phyloP scores from a whole-genome alignment of 148 eudicot genomes.

The Camellia lanceoleosa region DNA sequence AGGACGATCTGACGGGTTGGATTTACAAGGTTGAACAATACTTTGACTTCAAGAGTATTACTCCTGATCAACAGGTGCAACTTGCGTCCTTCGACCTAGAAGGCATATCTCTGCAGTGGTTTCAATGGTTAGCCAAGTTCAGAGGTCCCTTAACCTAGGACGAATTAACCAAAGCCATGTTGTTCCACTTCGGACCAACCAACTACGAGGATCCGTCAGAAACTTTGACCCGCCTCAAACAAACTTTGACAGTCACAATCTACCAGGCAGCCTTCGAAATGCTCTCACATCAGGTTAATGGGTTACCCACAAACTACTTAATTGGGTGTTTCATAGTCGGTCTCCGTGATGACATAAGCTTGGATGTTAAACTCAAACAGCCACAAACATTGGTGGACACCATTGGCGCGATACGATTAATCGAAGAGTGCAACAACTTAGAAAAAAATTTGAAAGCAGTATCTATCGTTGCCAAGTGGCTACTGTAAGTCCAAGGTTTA shows the following conservation, averaged over 20 bases:
- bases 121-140: slow-evolving; percentile 8
- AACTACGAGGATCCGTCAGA: slow-evolving; percentile 13
- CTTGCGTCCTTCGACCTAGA: slow-evolving; percentile 17
- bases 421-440: slow-evolving; percentile 4
- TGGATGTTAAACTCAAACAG: slow-evolving; percentile 17
- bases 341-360: background rate
- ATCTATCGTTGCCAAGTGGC: too few relatives aligned
- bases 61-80: background rate
- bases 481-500: too few relatives aligned
- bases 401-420: background rate
- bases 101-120: slow-evolving; percentile 18
- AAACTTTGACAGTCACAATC: background rate
- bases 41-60: background rate
- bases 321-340: background rate
- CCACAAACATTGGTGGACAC: background rate
- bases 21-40: slow-evolving; percentile 5
- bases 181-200: slow-evolving; percentile 10
- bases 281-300: slow-evolving; percentile 1
- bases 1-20: slow-evolving; percentile 11
- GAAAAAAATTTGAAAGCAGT: background rate
- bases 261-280: slow-evolving; percentile 14
- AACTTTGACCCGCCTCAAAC: background rate
- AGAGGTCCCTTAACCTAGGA: slow-evolving; percentile 4
- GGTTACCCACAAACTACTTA: background rate
- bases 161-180: background rate